A percentile compares a stretch with the other conserved stretches of the same genome.
Evolutionary conservation across 192 early-diverging fungal genomes (phyloP).

Genomic region (Coemansia sp.): DNA sequence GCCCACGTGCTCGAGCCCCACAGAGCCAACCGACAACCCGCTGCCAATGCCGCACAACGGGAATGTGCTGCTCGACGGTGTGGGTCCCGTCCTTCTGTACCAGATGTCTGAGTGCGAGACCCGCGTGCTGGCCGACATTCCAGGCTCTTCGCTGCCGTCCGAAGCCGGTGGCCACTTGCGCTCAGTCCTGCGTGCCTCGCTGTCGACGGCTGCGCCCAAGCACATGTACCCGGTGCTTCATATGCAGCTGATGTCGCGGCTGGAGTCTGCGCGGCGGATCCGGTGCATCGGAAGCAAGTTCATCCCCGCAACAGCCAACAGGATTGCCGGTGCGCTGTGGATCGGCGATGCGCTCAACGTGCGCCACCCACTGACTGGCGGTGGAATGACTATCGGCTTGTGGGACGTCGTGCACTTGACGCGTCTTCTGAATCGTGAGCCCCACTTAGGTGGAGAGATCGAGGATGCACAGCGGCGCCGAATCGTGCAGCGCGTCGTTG

Average conservation of each 20-base stretch:
- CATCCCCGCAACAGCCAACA: slow-evolving; percentile 81
- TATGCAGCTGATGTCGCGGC: slow-evolving; percentile 59
- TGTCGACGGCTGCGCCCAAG: slow-evolving; percentile 64
- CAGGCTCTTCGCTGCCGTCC: slow-evolving; percentile 75
- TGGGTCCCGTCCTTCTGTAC: slow-evolving; percentile 87
- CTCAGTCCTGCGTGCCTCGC: slow-evolving; percentile 54
- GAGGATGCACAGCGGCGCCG: slow-evolving; percentile 9
- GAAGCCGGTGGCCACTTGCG: slow-evolving; percentile 57
- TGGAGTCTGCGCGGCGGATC: slow-evolving; percentile 66
- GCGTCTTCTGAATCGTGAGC: slow-evolving; percentile 44
- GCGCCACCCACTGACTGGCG: slow-evolving; percentile 92
- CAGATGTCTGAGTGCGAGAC: slow-evolving; percentile 87
- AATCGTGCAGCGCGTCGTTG: slow-evolving; percentile 48
- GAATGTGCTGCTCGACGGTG: slow-evolving; percentile 85
- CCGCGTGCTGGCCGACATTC: slow-evolving; percentile 88
- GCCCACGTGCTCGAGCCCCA: slow-evolving; percentile 38
- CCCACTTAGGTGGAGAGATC: slow-evolving; percentile 13
- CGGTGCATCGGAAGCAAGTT: slow-evolving; percentile 89
- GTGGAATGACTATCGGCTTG: slow-evolving; percentile 95
- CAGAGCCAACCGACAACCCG: slow-evolving; percentile 41
- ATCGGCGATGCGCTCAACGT: slow-evolving; percentile 97
- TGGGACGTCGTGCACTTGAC: slow-evolving; percentile 83
- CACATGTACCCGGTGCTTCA: slow-evolving; percentile 68
- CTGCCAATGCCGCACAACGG: slow-evolving; percentile 87
- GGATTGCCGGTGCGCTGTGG: slow-evolving; percentile 71